phyloP scores from a whole-genome alignment of 768 basidiomycete genomes.

The Termitomyces sp. region DNA sequence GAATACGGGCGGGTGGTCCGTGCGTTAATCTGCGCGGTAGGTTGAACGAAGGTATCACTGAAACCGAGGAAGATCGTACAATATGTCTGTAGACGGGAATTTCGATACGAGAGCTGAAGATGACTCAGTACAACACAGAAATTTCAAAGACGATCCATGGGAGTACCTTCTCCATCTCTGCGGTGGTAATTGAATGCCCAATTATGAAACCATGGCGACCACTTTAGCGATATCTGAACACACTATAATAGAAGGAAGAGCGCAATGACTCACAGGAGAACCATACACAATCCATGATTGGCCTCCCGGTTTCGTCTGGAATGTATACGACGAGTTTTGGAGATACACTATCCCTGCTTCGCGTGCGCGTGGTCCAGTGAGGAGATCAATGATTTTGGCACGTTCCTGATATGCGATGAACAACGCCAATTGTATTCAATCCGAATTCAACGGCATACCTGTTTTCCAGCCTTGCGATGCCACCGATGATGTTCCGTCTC shows the following conservation, averaged over 20 bases:
- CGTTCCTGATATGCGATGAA: not conserved
- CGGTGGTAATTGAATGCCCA: conserved; percentile 4
- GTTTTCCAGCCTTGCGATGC: not conserved
- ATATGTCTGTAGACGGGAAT: conserved; percentile 24
- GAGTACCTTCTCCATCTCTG: not conserved
- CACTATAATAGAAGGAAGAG: not conserved
- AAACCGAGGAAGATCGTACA: conserved; percentile 28
- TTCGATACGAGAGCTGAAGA: not conserved
- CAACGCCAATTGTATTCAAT: too few species aligned
- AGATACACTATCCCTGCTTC: conserved; percentile 1
- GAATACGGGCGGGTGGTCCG: conserved; percentile 22
- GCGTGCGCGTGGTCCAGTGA: not conserved
- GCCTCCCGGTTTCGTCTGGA: not conserved
- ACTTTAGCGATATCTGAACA: not conserved
- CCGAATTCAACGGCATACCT: not conserved
- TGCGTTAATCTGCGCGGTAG: not conserved
- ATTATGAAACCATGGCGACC: not conserved
- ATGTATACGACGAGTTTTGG: not conserved
- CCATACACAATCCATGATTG: conserved; percentile 1
- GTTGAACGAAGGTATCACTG: not conserved
- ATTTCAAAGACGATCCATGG: too few species aligned
- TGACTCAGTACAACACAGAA: not conserved
- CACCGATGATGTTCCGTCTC: not conserved
- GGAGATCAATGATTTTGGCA: not conserved
- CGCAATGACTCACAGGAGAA: not conserved